Evolutionary conservation across 257 asterid genomes (phyloP), one percentile per base, ranked within the genome.

Genomic region (Solanum appendiculatum): DNA sequence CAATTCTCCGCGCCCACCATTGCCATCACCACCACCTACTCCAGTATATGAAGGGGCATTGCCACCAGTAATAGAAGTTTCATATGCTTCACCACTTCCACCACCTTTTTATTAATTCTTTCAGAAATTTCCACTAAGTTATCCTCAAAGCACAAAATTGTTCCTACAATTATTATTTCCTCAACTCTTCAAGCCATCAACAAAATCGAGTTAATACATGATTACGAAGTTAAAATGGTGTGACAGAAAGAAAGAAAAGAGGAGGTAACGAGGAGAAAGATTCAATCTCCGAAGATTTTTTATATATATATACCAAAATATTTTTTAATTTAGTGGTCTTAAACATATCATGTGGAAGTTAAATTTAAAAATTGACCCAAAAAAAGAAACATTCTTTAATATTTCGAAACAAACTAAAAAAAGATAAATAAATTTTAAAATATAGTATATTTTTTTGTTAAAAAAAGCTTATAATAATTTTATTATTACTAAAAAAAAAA

Each of bases 1-100:
- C 7, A 29, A 83, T 7, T 73, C 89, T 37, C 91, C 92, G 12
- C 86, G 89, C 7, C 87, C 92, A 40, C 34, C 69, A 33, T 44
- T 90, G 25, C 34, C 69, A 23, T 34, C 82, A 2, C 81, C 86
- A n/a, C 25, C 75, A 0, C 87, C 78, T 4, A 73, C 91, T 82
- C 46, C 89, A 11, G 90, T 91, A 68, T 95, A 93, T 58, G 94
- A 93, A 91, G 98, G 98, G 70, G 98, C 98, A 58, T 85, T 95
- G 89, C 97, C 98, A 86, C 98, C 98, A 2, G 86, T 94, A 18
- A 51, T 58, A 18, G 96, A 95, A 58, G 92, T 94, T 23, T 91
- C 98, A 60, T 94, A 95, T 68, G 98, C 98, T 29, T 95, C 98
- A 54, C 98, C 98, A 23, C 98, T 98, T 0, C 98, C 98, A 40